Base-by-base conservation (phyloP, 768 basidiomycete species). In the Cyclocybe cylindracea region DNA sequence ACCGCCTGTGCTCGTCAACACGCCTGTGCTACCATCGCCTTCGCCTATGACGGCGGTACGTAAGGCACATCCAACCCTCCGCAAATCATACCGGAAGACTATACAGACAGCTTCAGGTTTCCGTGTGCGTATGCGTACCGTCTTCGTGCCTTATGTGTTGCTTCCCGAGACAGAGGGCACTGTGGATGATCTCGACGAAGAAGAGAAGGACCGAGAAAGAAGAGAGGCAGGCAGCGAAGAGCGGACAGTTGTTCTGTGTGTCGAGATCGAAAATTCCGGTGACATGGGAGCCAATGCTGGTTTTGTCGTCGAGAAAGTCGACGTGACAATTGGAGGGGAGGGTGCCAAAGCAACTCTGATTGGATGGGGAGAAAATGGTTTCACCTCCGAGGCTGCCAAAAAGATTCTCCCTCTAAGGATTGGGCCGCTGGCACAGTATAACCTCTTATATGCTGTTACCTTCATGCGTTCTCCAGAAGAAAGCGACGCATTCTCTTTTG, bases 51-150 rank as follows among this genome's bases (percentile, higher is more conserved):
- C 75, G 5, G 70, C 77, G 8, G 66, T 73, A 40, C 77, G 75
- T 34, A 69, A 70, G 57, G 75, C 80, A 1, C 82, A 75, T 32
- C 80, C 88, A 0, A 90, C 91, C 0, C 73, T 97, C 8, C 85
- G 91, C 42, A 94, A 94, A 65, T 91, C 92, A 1, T 94, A 85
- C 66, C 81, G 94, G 24, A 87, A 89, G 61, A 86, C 88, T 1
- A 70, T 97, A 13, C 77, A 79, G 40, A 87, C 90, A 0, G 84
- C 87, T 3, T 89, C 90, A 24, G 94, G 92, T 3, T 89, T 97
- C 67, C 80, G 85, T 16, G 89, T 97, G 19, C 85, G 93, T 33
- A 96, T 96, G 94, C 82, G 93, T n/a, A 94, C 93, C 0, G 88
- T 94, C 5, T 92, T 94, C 57, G 85, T 95, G 9, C 94, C 94